Conservation (phyloP, 2,329 filamentous ascomycete species). For the Cladosporium sp. region DNA sequence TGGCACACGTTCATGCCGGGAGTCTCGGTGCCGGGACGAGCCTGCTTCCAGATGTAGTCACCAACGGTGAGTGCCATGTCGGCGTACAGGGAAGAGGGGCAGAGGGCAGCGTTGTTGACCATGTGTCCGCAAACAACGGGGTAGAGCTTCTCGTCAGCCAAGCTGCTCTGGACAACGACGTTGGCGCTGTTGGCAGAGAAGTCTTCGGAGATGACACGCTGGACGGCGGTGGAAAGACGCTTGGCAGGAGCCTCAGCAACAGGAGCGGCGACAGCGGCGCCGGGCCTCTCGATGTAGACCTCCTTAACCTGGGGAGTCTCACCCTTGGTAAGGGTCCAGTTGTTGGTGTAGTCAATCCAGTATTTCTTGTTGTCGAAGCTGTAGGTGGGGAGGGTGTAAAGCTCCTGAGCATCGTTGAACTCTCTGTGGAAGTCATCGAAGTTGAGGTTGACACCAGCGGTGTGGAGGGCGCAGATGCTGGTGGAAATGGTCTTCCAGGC, state of each 20-base stretch:
- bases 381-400: constrained; percentile 65
- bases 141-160: constrained; percentile 60
- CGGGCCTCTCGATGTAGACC: constrained; percentile 34
- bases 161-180: constrained; percentile 62
- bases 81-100: constrained; percentile 60
- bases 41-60: constrained; percentile 63
- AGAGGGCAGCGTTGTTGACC: constrained; percentile 63
- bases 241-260: constrained; percentile 47
- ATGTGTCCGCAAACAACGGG: constrained; percentile 61
- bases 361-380: constrained; percentile 68
- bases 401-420: constrained; percentile 54
- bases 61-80: constrained; percentile 63
- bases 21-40: constrained; percentile 53
- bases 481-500: constrained; percentile 60
- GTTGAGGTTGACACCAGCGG: constrained; percentile 58
- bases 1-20: constrained; percentile 61
- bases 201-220: constrained; percentile 60
- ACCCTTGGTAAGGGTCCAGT: constrained; percentile 68
- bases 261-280: constrained; percentile 30
- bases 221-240: constrained; percentile 59
- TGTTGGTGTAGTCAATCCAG: constrained; percentile 67
- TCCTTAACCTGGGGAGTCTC: constrained; percentile 45
- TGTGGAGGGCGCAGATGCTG: constrained; percentile 58
- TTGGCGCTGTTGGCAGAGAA: constrained; percentile 56
- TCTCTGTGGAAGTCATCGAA: constrained; percentile 68